Percentiles rank a stretch among this genome's conserved stretches.
These are phyloP conservation scores for Mycena kentingensis DNA, from an alignment of 768 basidiomycete species.

Conservation along the genomic window DNA sequence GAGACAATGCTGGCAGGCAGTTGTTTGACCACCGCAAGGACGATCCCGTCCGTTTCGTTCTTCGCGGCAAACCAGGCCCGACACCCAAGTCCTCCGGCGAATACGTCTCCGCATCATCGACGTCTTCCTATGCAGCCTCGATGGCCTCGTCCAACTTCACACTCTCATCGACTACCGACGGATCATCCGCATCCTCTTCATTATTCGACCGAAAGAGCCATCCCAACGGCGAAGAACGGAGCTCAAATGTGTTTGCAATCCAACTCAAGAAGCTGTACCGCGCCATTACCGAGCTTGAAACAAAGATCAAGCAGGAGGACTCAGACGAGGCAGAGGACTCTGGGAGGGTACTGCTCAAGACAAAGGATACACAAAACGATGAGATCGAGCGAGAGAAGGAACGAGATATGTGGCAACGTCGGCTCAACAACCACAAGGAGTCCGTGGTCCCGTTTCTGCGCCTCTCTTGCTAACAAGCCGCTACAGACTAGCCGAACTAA, in stretches of 20 bases:
- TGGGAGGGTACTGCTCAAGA: conserved; percentile 46
- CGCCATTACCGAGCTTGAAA: conserved; percentile 77
- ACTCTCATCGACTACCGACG: conserved; percentile 76
- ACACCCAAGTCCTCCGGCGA: conserved; percentile 68
- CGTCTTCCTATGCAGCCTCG: conserved; percentile 73
- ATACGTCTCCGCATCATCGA: conserved; percentile 72
- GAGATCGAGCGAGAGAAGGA: conserved; percentile 77
- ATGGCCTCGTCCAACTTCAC: conserved; percentile 69
- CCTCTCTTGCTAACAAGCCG: neutral
- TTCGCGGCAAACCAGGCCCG: conserved; percentile 51
- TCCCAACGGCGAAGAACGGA: conserved; percentile 51
- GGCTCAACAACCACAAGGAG: conserved; percentile 83
- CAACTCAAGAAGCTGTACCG: conserved; percentile 86
- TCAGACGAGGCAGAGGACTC: conserved; percentile 51
- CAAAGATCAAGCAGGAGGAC: conserved; percentile 66
- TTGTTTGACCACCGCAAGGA: conserved; percentile 90
- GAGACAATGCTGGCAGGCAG: conserved; percentile 48
- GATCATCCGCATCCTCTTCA: conserved; percentile 71
- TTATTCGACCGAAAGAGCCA: conserved; percentile 59
- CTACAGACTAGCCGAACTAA: conserved; percentile 85
- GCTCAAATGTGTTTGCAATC: conserved; percentile 67
- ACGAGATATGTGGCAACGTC: conserved; percentile 73
- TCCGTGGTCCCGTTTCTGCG: conserved; percentile 40
- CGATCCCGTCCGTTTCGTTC: conserved; percentile 85
- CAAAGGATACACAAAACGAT: conserved; percentile 47